Evolutionary conservation across 192 early-diverging fungal species (phyloP), one percentile per base, ranked within the genome.

Genomic region (Thamnidium elegans): DNA sequence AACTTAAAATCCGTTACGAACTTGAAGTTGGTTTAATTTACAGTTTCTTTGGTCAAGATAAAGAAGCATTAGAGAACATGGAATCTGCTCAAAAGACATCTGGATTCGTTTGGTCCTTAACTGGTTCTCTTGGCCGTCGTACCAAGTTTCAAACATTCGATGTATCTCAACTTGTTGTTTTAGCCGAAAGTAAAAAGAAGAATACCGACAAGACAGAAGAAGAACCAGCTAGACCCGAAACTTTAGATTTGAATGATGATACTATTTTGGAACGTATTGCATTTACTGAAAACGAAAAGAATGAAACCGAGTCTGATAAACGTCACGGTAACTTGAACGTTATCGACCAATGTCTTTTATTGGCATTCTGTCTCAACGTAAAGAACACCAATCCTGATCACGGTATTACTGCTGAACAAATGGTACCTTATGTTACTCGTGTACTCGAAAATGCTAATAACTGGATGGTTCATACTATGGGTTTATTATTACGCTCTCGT

Each of bases 391-490:
- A 96, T 62, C 94, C 95, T 8, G 84, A 78, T 6, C 86, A 99
- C 63, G 97, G 95, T 32, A 79, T 99, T 21, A 99, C 97, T 7
- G 82, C 82, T 31, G 96, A 99, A 75, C 88, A 97, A 80, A 99
- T 99, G 97, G 75, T 85, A 44, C 95, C 97, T 17, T 99, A 91
- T 72, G 92, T 97, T 4, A 74, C 84, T 54, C 88, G 96, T 50
- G 94, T 98, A 7, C 75, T 98, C 47, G 89, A 92, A 65, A 92
- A 95, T 63, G 83, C 93, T 54, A 94, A 93, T 79, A 99, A 99
- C 79, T 99, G 96, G 96, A 93, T 92, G 73, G 92, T 99, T 14
- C 89, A 97, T 79, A 95, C 97, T 26, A 95, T 97, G 93, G 96
- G 82, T 7, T 77, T 99, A 20, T 75, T 99, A 50, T 74, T 96